phyloP scores from a whole-genome alignment of 2,329 filamentous ascomycete genomes.

The Hypoxylon rubiginosum region DNA sequence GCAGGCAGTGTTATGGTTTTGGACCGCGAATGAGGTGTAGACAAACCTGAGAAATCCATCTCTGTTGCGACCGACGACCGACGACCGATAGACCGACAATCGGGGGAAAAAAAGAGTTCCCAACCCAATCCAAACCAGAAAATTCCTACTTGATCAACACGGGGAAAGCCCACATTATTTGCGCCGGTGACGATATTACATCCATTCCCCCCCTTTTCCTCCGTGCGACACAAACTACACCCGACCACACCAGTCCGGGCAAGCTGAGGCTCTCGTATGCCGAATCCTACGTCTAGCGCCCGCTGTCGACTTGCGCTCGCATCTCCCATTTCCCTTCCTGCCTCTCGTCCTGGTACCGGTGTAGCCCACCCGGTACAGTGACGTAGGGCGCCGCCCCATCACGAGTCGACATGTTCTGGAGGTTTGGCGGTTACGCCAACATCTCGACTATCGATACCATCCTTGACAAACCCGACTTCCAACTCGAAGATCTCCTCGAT shows the following conservation, averaged over 20 bases:
- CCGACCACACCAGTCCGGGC: constrained; percentile 7
- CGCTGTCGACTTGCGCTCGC: constrained; percentile 8
- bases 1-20: neutral
- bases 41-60: constrained; percentile 8
- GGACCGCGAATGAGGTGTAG: neutral
- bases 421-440: constrained; percentile 98
- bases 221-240: constrained; percentile 12
- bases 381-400: constrained; percentile 41
- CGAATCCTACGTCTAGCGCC: constrained; percentile 22
- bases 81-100: neutral
- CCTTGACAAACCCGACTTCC: constrained; percentile 96
- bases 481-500: constrained; percentile 94
- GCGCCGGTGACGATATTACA: constrained; percentile 28
- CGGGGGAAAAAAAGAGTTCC: constrained; percentile 1
- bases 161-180: constrained; percentile 20
- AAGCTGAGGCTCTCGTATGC: constrained; percentile 30
- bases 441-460: constrained; percentile 96
- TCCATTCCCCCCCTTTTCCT: constrained; percentile 11
- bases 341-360: constrained; percentile 35
- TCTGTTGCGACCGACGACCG: constrained; percentile 21
- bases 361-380: constrained; percentile 42
- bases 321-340: constrained; percentile 8
- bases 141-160: constrained; percentile 8
- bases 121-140: constrained; percentile 10
- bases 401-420: constrained; percentile 92